A percentile compares a stretch with the other conserved stretches of the same genome.
Conservation (phyloP, 148 eudicot species). For the Fagopyrum tataricum region DNA sequence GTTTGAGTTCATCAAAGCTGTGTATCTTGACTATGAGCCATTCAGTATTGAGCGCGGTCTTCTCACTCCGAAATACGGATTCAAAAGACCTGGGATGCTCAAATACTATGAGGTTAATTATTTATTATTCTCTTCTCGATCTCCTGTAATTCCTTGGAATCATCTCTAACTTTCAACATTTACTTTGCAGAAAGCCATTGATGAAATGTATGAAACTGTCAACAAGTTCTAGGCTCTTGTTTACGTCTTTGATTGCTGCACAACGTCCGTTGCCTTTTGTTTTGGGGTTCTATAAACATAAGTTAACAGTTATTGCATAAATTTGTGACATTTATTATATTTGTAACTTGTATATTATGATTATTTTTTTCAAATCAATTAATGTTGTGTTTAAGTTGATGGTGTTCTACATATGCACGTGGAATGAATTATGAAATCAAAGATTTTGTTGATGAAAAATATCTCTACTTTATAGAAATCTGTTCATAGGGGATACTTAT, state of each 20-base stretch:
- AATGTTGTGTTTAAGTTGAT: too few relatives aligned
- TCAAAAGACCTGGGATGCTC: conserved; percentile 72
- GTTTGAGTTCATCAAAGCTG: conserved; percentile 63
- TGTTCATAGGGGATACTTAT: too few relatives aligned
- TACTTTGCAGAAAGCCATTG: background rate
- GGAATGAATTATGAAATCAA: too few relatives aligned
- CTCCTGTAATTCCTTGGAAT: too few relatives aligned
- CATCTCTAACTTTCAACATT: background rate
- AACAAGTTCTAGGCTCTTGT: background rate
- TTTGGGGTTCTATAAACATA: too few relatives aligned
- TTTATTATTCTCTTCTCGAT: too few relatives aligned
- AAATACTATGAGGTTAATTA: conserved; percentile 84
- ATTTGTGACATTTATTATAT: background rate
- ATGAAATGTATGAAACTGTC: background rate
- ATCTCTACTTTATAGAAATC: too few relatives aligned
- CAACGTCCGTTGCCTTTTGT: background rate
- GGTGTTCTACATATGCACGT: too few relatives aligned
- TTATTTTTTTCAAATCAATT: too few relatives aligned
- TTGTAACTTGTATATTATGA: background rate
- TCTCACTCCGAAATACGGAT: conserved; percentile 66
- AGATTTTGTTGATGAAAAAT: too few relatives aligned
- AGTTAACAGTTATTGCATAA: background rate
- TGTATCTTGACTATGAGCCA: conserved; percentile 66
- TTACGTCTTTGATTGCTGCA: too few relatives aligned
- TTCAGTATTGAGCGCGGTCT: conserved; percentile 79